Base-by-base conservation (phyloP, 2,329 filamentous ascomycete genomes). In the Nannizziopsis arthrosporioides region DNA sequence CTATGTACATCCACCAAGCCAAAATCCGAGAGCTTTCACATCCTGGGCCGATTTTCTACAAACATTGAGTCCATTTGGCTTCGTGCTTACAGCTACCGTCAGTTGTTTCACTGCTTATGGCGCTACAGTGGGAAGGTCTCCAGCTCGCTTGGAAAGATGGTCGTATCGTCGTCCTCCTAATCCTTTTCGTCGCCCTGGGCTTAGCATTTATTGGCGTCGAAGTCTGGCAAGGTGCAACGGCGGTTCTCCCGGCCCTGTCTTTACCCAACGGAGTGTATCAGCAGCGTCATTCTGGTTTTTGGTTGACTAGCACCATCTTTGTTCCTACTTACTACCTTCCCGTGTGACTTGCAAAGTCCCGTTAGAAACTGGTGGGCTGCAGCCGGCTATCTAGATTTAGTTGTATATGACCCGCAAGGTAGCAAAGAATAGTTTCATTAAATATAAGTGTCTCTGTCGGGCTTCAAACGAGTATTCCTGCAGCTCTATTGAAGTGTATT, bases 51-150 rank as follows among this genome's bases (percentile, higher is more conserved):
- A 51, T 55, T 36, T 50, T 59, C n/a, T 41, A 51, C 4, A 48
- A 50, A 12, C 22, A 6, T 50, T 60, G 17, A 57, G 60, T 47
- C 44, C 58, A 47, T 48, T 51, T 9, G 58, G 58, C n/a, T 54
- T 49, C 38, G 39, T 37, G 14, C 48, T 57, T 11, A n/a, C 39
- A 60, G 19, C 49, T 60, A 10, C 48, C 47, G 14, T 54, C 56
- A 17, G 45, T 59, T 35, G 45, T 58, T 7, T 57, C 51, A 43
- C 53, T 58, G 6, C 52, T 54, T 15, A 51, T 60, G 15, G 58
- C 58, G 11, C 47, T 61, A n/a, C 55, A 61, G 50, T 60, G 57
- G 53, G 58, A 56, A 42, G 57, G 56, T 1, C 31, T 46, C 8
- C 51, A 50, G 11, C 52, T 57, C 30, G 27, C 51, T 9, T 60